phyloP scores from a whole-genome alignment of 2,329 filamentous ascomycete species.

The Colletotrichum scovillei region DNA sequence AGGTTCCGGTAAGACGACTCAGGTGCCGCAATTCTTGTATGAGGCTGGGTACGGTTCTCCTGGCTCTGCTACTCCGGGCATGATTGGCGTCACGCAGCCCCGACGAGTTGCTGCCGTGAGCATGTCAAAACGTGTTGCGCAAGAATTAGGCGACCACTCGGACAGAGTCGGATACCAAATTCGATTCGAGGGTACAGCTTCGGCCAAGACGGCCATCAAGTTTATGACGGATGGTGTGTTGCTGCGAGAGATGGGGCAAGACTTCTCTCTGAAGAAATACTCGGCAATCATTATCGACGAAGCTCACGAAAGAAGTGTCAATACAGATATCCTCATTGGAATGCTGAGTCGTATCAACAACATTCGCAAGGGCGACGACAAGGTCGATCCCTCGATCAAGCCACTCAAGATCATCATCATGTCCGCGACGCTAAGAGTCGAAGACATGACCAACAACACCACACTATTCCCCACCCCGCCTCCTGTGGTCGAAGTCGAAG shows the following conservation, averaged over 20 bases:
- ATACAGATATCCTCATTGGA: slow-evolving; percentile 97
- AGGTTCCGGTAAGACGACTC: slow-evolving; percentile 97
- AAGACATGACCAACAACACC: slow-evolving; percentile 88
- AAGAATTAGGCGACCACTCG: slow-evolving; percentile 84
- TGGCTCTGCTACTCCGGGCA: slow-evolving; percentile 82
- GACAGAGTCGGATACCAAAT: slow-evolving; percentile 91
- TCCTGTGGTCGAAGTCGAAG: slow-evolving; percentile 89
- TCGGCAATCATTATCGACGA: slow-evolving; percentile 96
- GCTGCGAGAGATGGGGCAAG: slow-evolving; percentile 88
- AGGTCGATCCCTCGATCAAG: slow-evolving; percentile 76
- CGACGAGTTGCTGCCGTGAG: slow-evolving; percentile 95
- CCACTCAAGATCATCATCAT: slow-evolving; percentile 96
- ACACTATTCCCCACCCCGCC: slow-evolving; percentile 82
- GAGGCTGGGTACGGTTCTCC: slow-evolving; percentile 91
- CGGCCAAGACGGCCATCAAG: slow-evolving; percentile 87
- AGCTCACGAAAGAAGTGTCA: slow-evolving; percentile 95
- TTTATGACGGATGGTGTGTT: slow-evolving; percentile 99
- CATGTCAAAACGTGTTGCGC: slow-evolving; percentile 91
- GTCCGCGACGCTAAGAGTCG: slow-evolving; percentile 93
- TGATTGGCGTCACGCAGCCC: slow-evolving; percentile 96
- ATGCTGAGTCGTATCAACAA: slow-evolving; percentile 95
- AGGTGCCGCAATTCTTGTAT: slow-evolving; percentile 95
- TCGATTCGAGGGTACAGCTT: slow-evolving; percentile 88
- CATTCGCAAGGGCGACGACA: slow-evolving; percentile 78
- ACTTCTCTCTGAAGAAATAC: slow-evolving; percentile 89